phyloP scores from a whole-genome alignment of 2,329 filamentous ascomycete genomes.

The Coniochaeta sp. region DNA sequence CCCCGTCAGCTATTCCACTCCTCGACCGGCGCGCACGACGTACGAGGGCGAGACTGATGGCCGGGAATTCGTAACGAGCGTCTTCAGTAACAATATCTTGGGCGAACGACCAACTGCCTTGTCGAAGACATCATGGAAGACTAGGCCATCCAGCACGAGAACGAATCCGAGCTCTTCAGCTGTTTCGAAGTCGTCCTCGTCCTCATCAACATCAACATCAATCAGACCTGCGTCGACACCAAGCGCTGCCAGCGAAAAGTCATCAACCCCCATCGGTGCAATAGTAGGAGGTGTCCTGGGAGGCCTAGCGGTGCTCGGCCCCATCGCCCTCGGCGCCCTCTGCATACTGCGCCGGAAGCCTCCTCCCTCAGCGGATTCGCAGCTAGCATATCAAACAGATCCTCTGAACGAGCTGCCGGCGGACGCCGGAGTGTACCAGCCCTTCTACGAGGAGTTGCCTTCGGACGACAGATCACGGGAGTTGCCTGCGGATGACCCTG shows the following conservation, averaged over 20 bases:
- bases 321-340: slow-evolving; percentile 20
- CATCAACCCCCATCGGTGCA: slow-evolving; percentile 21
- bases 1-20: slow-evolving; percentile 21
- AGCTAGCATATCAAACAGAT: too few relatives aligned
- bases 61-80: slow-evolving; percentile 20
- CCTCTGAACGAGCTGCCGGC: too few relatives aligned
- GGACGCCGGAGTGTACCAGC: too few relatives aligned
- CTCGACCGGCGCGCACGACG: slow-evolving; percentile 31
- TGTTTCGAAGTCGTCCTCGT: too few relatives aligned
- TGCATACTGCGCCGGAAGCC: slow-evolving; percentile 22
- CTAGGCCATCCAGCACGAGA: not conserved
- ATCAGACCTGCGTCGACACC: slow-evolving; percentile 1
- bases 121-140: slow-evolving; percentile 3
- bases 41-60: slow-evolving; percentile 28
- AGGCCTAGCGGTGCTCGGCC: slow-evolving; percentile 24
- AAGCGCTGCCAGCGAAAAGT: slow-evolving; percentile 4
- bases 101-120: not conserved
- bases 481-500: too few relatives aligned
- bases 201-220: slow-evolving; percentile 5
- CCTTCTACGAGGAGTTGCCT: not conserved
- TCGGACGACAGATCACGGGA: too few relatives aligned
- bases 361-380: too few relatives aligned
- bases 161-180: slow-evolving; percentile 10
- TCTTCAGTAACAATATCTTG: slow-evolving; percentile 2
- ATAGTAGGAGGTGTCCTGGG: slow-evolving; percentile 32